Percentiles rank a stretch among this genome's conserved stretches.
These are phyloP conservation scores for Phytophthora brassicae DNA, from an alignment of 352 stramenopile species.

Conservation along the genomic window DNA sequence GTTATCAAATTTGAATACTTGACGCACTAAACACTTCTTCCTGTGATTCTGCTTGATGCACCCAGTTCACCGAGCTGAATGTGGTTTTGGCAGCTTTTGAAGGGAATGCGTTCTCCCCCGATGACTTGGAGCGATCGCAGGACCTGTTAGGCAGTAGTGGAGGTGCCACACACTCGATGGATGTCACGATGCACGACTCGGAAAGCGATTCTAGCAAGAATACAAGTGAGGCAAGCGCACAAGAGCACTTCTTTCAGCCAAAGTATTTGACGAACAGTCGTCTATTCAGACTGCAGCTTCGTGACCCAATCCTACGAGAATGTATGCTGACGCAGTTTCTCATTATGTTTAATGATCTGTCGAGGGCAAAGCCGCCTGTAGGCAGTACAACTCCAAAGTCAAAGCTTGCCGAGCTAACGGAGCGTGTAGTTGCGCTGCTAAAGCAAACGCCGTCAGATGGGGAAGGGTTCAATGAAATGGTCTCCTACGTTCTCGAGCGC, in stretches of 20 bases:
- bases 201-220: slow-evolving; percentile 12
- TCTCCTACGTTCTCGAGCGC: slow-evolving; percentile 81
- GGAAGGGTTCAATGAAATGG: slow-evolving; percentile 88
- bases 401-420: slow-evolving; percentile 57
- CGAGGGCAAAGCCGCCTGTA: slow-evolving; percentile 53
- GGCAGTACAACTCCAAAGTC: slow-evolving; percentile 56
- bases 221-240: slow-evolving; percentile 16
- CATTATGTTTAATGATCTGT: slow-evolving; percentile 78
- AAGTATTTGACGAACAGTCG: slow-evolving; percentile 93
- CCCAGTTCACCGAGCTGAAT: slow-evolving; percentile 74
- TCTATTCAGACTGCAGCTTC: slow-evolving; percentile 89
- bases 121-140: slow-evolving; percentile 71
- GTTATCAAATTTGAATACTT: too few species aligned
- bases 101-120: slow-evolving; percentile 82
- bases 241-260: slow-evolving; percentile 89
- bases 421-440: slow-evolving; percentile 79
- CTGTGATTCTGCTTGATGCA: slow-evolving; percentile 1
- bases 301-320: slow-evolving; percentile 87
- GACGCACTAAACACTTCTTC: not conserved
- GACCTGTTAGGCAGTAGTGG: slow-evolving; percentile 37
- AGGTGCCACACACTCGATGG: slow-evolving; percentile 14
- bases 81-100: slow-evolving; percentile 82
- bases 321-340: slow-evolving; percentile 90
- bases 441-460: slow-evolving; percentile 86
- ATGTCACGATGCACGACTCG: slow-evolving; percentile 25